A percentile compares a stretch with the other conserved stretches of the same genome.
phyloP scores from a whole-genome alignment of 2,329 filamentous ascomycete species.

The Ramularia collo-cygni region DNA sequence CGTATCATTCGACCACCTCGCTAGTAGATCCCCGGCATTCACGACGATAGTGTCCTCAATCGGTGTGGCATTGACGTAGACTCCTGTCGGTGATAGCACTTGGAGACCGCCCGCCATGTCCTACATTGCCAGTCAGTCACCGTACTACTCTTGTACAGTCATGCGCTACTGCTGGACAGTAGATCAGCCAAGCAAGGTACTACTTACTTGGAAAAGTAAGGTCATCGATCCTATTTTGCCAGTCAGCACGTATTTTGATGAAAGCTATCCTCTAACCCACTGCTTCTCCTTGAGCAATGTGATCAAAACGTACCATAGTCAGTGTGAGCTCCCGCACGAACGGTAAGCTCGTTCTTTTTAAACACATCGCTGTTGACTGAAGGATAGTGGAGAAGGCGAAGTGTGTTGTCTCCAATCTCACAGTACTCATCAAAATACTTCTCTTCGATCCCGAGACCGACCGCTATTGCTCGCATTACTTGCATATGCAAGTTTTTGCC shows the following conservation, averaged over 20 bases:
- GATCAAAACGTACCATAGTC: conserved; percentile 43
- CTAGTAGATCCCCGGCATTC: conserved; percentile 81
- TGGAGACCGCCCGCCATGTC: conserved; percentile 53
- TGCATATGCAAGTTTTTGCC: conserved; percentile 69
- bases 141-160: no score
- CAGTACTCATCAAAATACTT: conserved; percentile 71
- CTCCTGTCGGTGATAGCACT: conserved; percentile 62
- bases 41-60: conserved; percentile 77
- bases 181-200: not conserved
- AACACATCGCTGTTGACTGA: conserved; percentile 53
- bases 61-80: conserved; percentile 74
- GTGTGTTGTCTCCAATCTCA: conserved; percentile 60
- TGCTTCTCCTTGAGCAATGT: conserved; percentile 18
- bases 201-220: conserved; percentile 39
- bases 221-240: conserved; percentile 34
- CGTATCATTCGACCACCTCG: conserved; percentile 73
- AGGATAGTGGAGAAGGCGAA: conserved; percentile 46
- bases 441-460: conserved; percentile 64
- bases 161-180: no score
- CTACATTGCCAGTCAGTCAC: conserved; percentile 21
- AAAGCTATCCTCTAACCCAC: no score
- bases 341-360: conserved; percentile 39
- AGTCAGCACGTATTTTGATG: conserved; percentile 21
- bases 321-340: conserved; percentile 71
- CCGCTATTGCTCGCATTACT: conserved; percentile 56